Evolutionary conservation across 805 yeast genomes (phyloP).

Genomic region (Kurtzmaniella cleridarum): DNA sequence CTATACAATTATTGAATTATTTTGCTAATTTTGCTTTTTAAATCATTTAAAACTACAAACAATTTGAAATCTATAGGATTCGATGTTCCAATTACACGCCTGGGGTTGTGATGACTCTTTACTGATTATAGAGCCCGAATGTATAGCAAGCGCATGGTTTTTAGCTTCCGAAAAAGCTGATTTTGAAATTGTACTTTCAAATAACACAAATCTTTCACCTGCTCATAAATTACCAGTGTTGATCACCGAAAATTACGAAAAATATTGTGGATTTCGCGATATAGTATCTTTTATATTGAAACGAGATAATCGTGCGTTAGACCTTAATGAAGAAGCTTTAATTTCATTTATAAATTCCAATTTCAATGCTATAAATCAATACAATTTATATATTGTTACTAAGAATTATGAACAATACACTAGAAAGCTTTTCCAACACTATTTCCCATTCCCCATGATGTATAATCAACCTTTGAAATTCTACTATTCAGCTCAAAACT

Average conservation of each 20-base stretch:
- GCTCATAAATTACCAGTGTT: conserved; percentile 48
- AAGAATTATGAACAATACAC: conserved; percentile 58
- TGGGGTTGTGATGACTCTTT: conserved; percentile 45
- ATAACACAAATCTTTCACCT: conserved; percentile 51
- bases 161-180: conserved; percentile 7
- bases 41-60: too few species aligned
- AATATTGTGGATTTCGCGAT: conserved; percentile 15
- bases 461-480: conserved; percentile 56
- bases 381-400: conserved; percentile 51
- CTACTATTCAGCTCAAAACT: conserved; percentile 32
- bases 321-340: conserved; percentile 17
- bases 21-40: too few species aligned
- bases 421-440: conserved; percentile 45
- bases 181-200: conserved; percentile 45
- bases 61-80: too few species aligned
- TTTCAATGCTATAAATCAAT: conserved; percentile 45
- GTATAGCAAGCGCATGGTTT: conserved; percentile 43
- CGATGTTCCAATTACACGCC: conserved; percentile 36
- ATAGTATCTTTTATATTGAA: conserved; percentile 10
- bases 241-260: conserved; percentile 9
- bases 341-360: conserved; percentile 37
- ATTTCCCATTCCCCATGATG: conserved; percentile 70
- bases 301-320: conserved; percentile 3
- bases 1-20: too few species aligned
- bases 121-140: conserved; percentile 48